Evolutionary conservation across 768 basidiomycete species (phyloP).

Genomic region (Rhizopogon vinicolor): DNA sequence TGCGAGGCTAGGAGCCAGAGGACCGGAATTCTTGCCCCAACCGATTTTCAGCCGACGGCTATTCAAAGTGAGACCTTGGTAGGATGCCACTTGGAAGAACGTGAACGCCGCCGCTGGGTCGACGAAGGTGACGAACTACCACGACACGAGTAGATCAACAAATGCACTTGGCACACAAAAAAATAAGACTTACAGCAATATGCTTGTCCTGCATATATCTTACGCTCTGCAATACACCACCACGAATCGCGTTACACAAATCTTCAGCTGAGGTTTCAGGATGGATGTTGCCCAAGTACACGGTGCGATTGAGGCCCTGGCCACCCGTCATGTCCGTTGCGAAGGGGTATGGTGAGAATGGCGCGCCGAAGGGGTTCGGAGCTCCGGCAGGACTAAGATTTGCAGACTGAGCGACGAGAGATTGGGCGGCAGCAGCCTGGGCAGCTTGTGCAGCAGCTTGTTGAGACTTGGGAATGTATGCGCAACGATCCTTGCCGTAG

Average conservation of each 20-base stretch:
- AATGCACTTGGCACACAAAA: slow-evolving; percentile 4
- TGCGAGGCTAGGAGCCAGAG: slow-evolving; percentile 76
- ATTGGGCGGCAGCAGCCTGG: slow-evolving; percentile 83
- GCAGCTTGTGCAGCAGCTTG: slow-evolving; percentile 85
- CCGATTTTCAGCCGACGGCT: slow-evolving; percentile 94
- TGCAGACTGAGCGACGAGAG: slow-evolving; percentile 47
- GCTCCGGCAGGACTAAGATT: slow-evolving; percentile 28
- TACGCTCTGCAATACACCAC: slow-evolving; percentile 95
- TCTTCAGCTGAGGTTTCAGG: slow-evolving; percentile 95
- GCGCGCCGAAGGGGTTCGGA: slow-evolving; percentile 26
- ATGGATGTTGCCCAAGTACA: slow-evolving; percentile 95
- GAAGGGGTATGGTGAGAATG: slow-evolving; percentile 51
- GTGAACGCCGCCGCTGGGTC: slow-evolving; percentile 90
- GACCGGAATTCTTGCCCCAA: slow-evolving; percentile 96
- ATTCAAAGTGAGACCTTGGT: slow-evolving; percentile 87
- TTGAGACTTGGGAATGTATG: slow-evolving; percentile 94
- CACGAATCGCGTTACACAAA: slow-evolving; percentile 92
- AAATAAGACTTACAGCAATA: slow-evolving; percentile 67
- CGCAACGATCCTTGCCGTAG: slow-evolving; percentile 98
- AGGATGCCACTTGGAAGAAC: slow-evolving; percentile 90
- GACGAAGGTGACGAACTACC: slow-evolving; percentile 92
- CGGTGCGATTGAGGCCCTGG: slow-evolving; percentile 80
- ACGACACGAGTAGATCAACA: not conserved
- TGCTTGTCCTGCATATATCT: slow-evolving; percentile 96
- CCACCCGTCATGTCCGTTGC: slow-evolving; percentile 35